These are phyloP conservation scores for Plantago lanceolata DNA, from an alignment of 305 asterid species.

Conservation along the genomic window DNA sequence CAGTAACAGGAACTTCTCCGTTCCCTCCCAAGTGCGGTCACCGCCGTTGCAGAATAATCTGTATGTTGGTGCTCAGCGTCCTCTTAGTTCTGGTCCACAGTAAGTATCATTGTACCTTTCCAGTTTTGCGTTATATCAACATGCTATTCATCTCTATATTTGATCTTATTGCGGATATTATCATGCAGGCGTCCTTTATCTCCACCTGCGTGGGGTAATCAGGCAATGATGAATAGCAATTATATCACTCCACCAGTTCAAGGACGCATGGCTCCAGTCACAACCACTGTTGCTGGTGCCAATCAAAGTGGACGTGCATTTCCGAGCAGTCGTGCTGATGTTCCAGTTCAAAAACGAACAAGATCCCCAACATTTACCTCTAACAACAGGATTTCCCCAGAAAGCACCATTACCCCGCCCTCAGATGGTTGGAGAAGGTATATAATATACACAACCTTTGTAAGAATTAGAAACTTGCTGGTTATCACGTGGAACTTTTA, in stretches of 20 bases:
- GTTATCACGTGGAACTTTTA: neutral
- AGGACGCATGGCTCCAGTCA: conserved; percentile 27
- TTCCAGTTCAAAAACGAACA: conserved; percentile 47
- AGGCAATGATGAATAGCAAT: conserved; percentile 31
- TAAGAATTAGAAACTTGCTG: neutral
- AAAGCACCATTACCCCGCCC: conserved; percentile 24
- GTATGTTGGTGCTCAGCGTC: conserved; percentile 33
- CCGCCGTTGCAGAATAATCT: conserved; percentile 41
- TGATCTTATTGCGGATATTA: conserved; percentile 21
- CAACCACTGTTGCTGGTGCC: conserved; percentile 27
- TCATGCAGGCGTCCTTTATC: conserved; percentile 44
- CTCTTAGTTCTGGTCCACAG: conserved; percentile 40
- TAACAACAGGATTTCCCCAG: conserved; percentile 34
- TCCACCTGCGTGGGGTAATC: conserved; percentile 37
- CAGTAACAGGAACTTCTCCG: conserved; percentile 30
- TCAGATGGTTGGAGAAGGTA: conserved; percentile 53
- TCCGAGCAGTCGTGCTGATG: conserved; percentile 40
- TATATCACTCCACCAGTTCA: conserved; percentile 34
- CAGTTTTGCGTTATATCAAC: neutral
- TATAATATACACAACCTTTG: conserved; percentile 14
- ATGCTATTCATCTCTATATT: conserved; percentile 1
- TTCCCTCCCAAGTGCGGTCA: conserved; percentile 36
- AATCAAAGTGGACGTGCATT: conserved; percentile 41
- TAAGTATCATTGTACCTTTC: conserved; percentile 16
- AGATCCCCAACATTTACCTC: conserved; percentile 56